Evolutionary conservation across 257 asterid genomes (phyloP).

Genomic region (Echium plantagineum): DNA sequence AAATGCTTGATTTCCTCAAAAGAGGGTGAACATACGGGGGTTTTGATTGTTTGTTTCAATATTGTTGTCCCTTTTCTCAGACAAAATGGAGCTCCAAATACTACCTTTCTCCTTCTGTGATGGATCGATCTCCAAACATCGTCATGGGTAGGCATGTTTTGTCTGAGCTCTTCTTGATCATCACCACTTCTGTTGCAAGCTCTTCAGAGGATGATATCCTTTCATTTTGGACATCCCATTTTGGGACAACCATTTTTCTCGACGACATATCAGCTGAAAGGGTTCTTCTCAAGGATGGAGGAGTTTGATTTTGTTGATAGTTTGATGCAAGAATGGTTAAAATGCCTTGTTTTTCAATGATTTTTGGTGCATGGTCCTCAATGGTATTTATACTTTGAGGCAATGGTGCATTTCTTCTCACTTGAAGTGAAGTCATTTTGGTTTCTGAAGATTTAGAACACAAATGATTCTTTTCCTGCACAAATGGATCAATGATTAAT

Average conservation of each 20-base stretch:
- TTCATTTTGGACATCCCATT: slow-evolving; percentile 29
- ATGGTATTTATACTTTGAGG: neutral
- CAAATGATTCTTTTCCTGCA: neutral
- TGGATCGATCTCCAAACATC: slow-evolving; percentile 52
- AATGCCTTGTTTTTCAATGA: slow-evolving; percentile 2
- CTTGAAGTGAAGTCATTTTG: neutral
- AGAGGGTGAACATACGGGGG: slow-evolving; percentile 54
- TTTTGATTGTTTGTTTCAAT: slow-evolving; percentile 11
- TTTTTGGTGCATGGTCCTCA: neutral
- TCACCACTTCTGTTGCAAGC: slow-evolving; percentile 8
- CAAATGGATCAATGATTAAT: neutral
- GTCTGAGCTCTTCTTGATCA: slow-evolving; percentile 6
- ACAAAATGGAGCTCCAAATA: slow-evolving; percentile 37
- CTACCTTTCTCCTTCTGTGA: slow-evolving; percentile 15
- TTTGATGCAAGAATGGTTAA: slow-evolving; percentile 1
- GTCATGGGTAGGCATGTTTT: slow-evolving; percentile 21
- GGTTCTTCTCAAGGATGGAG: slow-evolving; percentile 12
- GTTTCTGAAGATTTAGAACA: too few species aligned
- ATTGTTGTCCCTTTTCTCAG: slow-evolving; percentile 16
- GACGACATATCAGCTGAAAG: slow-evolving; percentile 59
- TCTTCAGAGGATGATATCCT: slow-evolving; percentile 21
- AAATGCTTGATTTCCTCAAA: slow-evolving; percentile 33
- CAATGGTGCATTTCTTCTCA: neutral
- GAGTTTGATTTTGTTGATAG: neutral
- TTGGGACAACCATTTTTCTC: slow-evolving; percentile 37